phyloP scores from a whole-genome alignment of 306 rosid genomes.

The Castanea crenata region DNA sequence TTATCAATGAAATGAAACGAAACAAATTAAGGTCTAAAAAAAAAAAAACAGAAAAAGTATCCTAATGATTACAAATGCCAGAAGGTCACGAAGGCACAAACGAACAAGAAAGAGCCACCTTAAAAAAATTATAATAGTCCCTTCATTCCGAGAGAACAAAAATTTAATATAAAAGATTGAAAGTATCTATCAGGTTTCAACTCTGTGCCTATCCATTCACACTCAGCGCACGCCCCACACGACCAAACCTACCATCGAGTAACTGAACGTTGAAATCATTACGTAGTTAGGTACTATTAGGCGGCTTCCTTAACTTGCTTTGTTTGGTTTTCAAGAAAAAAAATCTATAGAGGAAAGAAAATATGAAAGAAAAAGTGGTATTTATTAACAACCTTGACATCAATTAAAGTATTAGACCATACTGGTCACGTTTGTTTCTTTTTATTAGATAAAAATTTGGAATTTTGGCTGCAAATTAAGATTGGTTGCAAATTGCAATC shows the following conservation, averaged over 20 bases:
- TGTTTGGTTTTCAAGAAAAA: slow-evolving; percentile 24
- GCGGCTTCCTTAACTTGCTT: slow-evolving; percentile 42
- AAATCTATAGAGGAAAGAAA: background rate
- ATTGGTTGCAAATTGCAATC: background rate
- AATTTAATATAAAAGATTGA: slow-evolving; percentile 12
- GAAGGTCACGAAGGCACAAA: slow-evolving; percentile 30
- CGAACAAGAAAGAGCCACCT: slow-evolving; percentile 19
- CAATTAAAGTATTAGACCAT: background rate
- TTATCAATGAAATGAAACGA: slow-evolving; percentile 12
- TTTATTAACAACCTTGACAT: background rate
- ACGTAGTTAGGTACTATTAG: slow-evolving; percentile 27
- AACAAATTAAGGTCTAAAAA: background rate
- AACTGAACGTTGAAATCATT: slow-evolving; percentile 24
- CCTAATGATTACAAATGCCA: slow-evolving; percentile 12
- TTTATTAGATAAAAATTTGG: background rate
- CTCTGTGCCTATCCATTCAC: slow-evolving; percentile 20
- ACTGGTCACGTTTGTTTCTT: background rate
- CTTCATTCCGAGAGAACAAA: slow-evolving; percentile 35
- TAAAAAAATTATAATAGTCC: slow-evolving; percentile 12
- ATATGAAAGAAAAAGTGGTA: background rate
- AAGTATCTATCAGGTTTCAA: background rate
- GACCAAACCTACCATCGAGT: slow-evolving; percentile 50
- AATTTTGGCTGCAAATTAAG: background rate
- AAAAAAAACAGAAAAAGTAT: background rate
- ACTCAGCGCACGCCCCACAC: slow-evolving; percentile 36